Percentiles rank a stretch among this genome's conserved stretches.
Evolutionary conservation across 2,329 filamentous ascomycete genomes (phyloP).

Genomic region (Aspergillus spinulosporus): DNA sequence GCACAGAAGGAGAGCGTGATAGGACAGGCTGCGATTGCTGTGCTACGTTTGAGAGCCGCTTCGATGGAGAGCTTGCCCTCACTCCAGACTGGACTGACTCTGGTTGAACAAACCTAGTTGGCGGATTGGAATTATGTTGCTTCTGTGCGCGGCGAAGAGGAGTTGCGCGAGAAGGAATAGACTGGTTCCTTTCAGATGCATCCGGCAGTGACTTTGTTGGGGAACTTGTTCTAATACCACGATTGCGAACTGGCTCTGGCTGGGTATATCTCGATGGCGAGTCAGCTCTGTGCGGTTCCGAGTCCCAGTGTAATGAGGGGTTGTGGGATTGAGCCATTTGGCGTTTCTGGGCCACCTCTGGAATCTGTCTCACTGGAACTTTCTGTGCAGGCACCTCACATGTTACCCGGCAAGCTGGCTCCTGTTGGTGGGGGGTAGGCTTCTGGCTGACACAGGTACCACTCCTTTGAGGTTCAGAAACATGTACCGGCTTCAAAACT

Average conservation of each 20-base stretch:
- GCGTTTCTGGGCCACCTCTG: background rate
- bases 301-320: background rate
- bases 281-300: background rate
- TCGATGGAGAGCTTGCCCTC: constrained; percentile 1
- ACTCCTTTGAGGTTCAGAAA: background rate
- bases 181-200: background rate
- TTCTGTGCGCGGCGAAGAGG: background rate
- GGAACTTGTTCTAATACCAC: constrained; percentile 1
- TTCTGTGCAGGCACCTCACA: background rate
- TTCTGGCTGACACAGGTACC: background rate
- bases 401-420: background rate
- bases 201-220: background rate
- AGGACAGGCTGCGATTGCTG: constrained; percentile 1
- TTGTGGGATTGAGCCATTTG: background rate
- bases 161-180: constrained; percentile 1
- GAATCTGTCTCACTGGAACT: constrained; percentile 1
- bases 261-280: constrained; percentile 3
- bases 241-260: constrained; percentile 1
- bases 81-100: background rate
- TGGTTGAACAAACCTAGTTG: constrained; percentile 2
- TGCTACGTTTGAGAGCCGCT: background rate
- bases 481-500: background rate
- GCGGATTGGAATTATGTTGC: constrained; percentile 1
- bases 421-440: constrained; percentile 4
- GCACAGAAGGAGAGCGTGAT: background rate